Conservation (phyloP, 371 early-diverging fungal species). For the Apophysomyces elegans region DNA sequence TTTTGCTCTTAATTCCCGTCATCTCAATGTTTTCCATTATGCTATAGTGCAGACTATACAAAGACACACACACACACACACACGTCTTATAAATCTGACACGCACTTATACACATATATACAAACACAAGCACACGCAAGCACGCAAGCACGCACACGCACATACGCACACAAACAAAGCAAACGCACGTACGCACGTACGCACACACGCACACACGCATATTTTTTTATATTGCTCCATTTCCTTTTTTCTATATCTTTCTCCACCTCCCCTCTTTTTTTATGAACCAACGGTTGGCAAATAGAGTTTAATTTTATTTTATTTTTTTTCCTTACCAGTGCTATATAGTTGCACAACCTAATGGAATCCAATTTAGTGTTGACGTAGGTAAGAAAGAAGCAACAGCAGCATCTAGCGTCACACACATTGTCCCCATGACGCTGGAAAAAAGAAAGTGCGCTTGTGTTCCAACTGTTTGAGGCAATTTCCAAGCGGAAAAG, state of each 20-base stretch:
- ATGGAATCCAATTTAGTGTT: conserved; percentile 6
- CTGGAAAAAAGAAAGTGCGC: background rate
- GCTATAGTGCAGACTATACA: background rate
- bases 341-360: background rate
- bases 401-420: background rate
- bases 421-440: conserved; percentile 10
- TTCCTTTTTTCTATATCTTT: background rate
- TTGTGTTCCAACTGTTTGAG: background rate
- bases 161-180: background rate
- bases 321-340: background rate
- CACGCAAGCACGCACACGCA: background rate
- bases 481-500: background rate
- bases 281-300: conserved; percentile 10
- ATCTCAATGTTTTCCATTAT: background rate
- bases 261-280: background rate
- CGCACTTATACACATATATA: background rate
- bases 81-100: background rate
- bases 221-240: background rate
- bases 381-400: background rate
- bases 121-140: background rate
- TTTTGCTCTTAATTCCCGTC: background rate
- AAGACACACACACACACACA: background rate
- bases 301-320: background rate
- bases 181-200: too few relatives aligned
- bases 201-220: background rate